Conservation (phyloP, 225 moss, liverwort and hornwort genomes). For the Pseudisothecium myosuroides region DNA sequence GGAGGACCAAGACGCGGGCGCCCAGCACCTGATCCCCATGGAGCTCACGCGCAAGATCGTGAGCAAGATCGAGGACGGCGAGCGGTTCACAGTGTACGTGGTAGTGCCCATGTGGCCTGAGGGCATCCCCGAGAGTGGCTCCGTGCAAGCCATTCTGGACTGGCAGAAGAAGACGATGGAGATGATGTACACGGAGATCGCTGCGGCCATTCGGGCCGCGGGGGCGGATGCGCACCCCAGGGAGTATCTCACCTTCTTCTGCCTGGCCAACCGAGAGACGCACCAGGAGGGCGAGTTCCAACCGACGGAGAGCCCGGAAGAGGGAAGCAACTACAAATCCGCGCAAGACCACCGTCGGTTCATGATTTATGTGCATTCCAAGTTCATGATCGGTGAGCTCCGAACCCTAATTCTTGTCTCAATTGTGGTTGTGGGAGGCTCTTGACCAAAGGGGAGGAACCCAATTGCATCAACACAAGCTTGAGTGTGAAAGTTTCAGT, state of each 20-base stretch:
- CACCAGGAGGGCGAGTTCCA: slow-evolving; percentile 22
- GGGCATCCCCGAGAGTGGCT: slow-evolving; percentile 63
- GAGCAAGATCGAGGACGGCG: slow-evolving; percentile 69
- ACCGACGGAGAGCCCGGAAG: slow-evolving; percentile 27
- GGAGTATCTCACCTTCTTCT: slow-evolving; percentile 81
- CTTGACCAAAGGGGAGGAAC: neutral
- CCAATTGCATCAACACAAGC: neutral
- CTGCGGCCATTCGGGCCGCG: slow-evolving; percentile 31
- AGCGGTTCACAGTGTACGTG: slow-evolving; percentile 66
- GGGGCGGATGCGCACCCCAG: slow-evolving; percentile 35
- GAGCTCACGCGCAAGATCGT: slow-evolving; percentile 71
- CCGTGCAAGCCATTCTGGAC: slow-evolving; percentile 74
- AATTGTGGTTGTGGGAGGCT: neutral
- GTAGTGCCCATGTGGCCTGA: slow-evolving; percentile 93
- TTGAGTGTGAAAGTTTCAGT: neutral
- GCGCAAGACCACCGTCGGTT: slow-evolving; percentile 65
- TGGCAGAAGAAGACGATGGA: slow-evolving; percentile 58
- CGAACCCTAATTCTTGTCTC: neutral
- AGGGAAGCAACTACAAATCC: slow-evolving; percentile 6
- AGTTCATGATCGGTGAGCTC: slow-evolving; percentile 57
- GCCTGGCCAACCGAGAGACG: slow-evolving; percentile 62
- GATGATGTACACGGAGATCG: slow-evolving; percentile 76
- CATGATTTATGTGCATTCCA: slow-evolving; percentile 89
- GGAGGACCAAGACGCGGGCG: slow-evolving; percentile 46
- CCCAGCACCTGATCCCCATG: slow-evolving; percentile 71